Conservation (phyloP, 805 yeast species). For the Schizosaccharomyces lindneri region DNA sequence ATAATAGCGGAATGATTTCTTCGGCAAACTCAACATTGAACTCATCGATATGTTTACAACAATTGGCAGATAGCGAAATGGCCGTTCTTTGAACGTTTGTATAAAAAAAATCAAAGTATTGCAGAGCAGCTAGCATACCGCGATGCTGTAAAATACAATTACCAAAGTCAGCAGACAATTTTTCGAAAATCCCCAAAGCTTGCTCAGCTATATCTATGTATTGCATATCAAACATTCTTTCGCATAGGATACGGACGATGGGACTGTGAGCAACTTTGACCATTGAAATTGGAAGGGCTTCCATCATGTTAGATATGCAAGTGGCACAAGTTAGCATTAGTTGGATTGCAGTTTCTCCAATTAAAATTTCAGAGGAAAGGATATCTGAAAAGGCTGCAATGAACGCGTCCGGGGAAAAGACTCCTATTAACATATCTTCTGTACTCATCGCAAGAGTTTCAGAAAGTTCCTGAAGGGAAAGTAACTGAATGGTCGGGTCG, state of each 20-base stretch:
- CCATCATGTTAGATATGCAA: constrained; percentile 57
- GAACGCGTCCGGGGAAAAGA: constrained; percentile 33
- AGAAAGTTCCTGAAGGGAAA: constrained; percentile 14
- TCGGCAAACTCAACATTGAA: constrained; percentile 24
- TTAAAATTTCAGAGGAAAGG: constrained; percentile 26
- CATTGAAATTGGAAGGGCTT: constrained; percentile 41
- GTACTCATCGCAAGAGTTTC: constrained; percentile 13
- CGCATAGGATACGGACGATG: constrained; percentile 39
- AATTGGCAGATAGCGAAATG: constrained; percentile 41
- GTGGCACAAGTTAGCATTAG: constrained; percentile 65
- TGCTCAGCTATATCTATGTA: constrained; percentile 86
- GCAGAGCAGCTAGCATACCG: constrained; percentile 39
- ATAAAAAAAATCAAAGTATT: constrained; percentile 68
- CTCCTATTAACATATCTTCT: constrained; percentile 11
- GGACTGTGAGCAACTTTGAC: constrained; percentile 38
- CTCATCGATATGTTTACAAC: constrained; percentile 26
- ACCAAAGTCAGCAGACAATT: constrained; percentile 15
- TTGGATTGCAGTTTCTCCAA: constrained; percentile 27
- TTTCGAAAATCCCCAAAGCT: constrained; percentile 30
- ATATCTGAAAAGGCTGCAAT: constrained; percentile 31
- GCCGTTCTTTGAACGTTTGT: constrained; percentile 73
- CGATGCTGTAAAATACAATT: constrained; percentile 23
- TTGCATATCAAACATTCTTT: constrained; percentile 44
- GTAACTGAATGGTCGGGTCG: constrained; percentile 12
- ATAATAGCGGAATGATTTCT: constrained; percentile 34